These are phyloP conservation scores for Cucumis melo DNA, from an alignment of 306 rosid genomes.

Conservation along the genomic window DNA sequence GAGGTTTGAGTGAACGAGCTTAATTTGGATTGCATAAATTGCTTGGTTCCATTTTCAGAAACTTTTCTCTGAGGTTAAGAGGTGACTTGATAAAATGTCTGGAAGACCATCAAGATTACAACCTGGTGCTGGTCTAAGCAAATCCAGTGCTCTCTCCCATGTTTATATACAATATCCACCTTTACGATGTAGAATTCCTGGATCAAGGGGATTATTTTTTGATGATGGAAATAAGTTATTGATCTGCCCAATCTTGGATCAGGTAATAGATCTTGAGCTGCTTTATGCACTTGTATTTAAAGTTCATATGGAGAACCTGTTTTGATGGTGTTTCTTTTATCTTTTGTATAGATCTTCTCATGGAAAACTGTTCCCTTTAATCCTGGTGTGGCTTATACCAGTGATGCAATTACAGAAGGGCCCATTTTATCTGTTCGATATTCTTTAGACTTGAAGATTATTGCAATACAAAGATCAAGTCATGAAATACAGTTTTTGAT, in stretches of 20 bases:
- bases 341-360: conserved; percentile 50
- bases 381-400: conserved; percentile 43
- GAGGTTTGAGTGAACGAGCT: conserved; percentile 11
- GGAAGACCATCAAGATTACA: conserved; percentile 76
- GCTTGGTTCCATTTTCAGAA: conserved; percentile 6
- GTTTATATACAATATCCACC: conserved; percentile 76
- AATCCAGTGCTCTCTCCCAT: conserved; percentile 81
- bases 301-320: background rate
- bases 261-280: conserved; percentile 27
- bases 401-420: conserved; percentile 70
- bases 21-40: conserved; percentile 9
- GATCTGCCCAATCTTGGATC: conserved; percentile 64
- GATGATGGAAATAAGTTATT: conserved; percentile 84
- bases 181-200: conserved; percentile 48
- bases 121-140: conserved; percentile 51
- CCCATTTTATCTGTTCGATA: conserved; percentile 68
- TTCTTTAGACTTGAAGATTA: conserved; percentile 67
- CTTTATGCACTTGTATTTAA: background rate
- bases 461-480: conserved; percentile 71
- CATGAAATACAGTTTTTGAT: conserved; percentile 63
- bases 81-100: conserved; percentile 37
- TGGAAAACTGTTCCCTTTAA: conserved; percentile 79
- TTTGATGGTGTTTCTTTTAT: background rate
- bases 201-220: conserved; percentile 60
- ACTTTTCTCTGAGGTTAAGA: conserved; percentile 6